Evolutionary conservation across 2,329 filamentous ascomycete species (phyloP).

Genomic region (Rhytidhysteron rufulum): DNA sequence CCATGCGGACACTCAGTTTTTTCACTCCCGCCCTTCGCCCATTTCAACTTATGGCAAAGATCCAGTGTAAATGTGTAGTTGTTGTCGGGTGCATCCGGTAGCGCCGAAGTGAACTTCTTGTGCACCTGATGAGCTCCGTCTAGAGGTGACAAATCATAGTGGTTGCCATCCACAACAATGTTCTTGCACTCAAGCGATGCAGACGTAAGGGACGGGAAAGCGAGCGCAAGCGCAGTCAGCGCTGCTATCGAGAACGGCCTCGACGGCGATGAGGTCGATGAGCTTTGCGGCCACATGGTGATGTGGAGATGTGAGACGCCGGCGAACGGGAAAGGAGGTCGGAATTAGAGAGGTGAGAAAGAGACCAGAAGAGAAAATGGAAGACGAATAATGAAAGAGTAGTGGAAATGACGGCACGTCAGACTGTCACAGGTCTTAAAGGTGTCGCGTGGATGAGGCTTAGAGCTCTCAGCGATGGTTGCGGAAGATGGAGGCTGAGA

Average conservation of each 20-base stretch:
- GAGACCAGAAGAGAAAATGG: neutral
- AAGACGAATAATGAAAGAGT: too few species aligned
- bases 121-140: conserved; percentile 67
- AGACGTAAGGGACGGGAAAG: conserved; percentile 22
- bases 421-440: too few species aligned
- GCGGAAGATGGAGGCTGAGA: neutral
- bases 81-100: conserved; percentile 48
- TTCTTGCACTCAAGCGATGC: conserved; percentile 60
- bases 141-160: conserved; percentile 63
- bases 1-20: conserved; percentile 64
- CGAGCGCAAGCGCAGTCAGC: conserved; percentile 20
- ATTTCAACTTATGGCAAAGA: conserved; percentile 65
- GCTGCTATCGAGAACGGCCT: conserved; percentile 17
- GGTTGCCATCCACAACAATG: conserved; percentile 55
- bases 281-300: neutral
- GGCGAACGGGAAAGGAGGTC: neutral
- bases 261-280: conserved; percentile 2
- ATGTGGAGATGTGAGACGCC: neutral
- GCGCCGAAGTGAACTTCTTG: conserved; percentile 43
- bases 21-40: conserved; percentile 53
- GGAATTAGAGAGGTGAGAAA: too few species aligned
- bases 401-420: neutral
- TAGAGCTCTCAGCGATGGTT: neutral
- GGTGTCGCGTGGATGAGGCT: neutral
- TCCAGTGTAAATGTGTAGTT: conserved; percentile 83